A percentile compares a stretch with the other conserved stretches of the same genome.
phyloP scores from a whole-genome alignment of 2,329 filamentous ascomycete genomes.

The Coniochaeta prunicola region DNA sequence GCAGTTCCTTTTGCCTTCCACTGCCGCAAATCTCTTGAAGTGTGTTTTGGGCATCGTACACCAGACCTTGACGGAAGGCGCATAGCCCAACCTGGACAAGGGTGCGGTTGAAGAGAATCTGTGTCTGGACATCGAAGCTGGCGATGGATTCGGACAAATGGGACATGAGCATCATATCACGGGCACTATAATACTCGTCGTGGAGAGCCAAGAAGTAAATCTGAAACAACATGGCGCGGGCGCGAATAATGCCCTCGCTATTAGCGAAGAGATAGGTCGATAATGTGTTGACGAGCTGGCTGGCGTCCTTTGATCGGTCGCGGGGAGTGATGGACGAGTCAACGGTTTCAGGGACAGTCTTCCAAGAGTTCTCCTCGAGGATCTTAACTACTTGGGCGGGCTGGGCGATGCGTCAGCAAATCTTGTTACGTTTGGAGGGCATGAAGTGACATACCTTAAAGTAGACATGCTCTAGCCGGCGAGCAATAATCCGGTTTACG shows the following conservation, averaged over 20 bases:
- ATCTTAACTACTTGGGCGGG: slow-evolving; percentile 88
- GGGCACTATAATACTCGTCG: slow-evolving; percentile 94
- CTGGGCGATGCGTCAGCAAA: slow-evolving; percentile 27
- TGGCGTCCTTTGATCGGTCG: slow-evolving; percentile 58
- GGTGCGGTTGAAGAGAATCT: slow-evolving; percentile 98
- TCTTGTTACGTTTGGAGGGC: not conserved
- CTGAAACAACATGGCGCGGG: slow-evolving; percentile 94
- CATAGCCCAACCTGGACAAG: slow-evolving; percentile 97
- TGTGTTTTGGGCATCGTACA: slow-evolving; percentile 96
- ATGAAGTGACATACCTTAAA: slow-evolving; percentile 66
- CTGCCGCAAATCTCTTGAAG: slow-evolving; percentile 97
- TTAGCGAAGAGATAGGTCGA: slow-evolving; percentile 93
- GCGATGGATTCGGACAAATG: slow-evolving; percentile 95
- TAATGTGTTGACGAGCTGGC: slow-evolving; percentile 72
- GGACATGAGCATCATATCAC: slow-evolving; percentile 99
- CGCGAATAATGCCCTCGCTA: slow-evolving; percentile 92
- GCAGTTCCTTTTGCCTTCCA: slow-evolving; percentile 92
- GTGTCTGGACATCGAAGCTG: slow-evolving; percentile 93
- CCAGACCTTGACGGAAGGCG: slow-evolving; percentile 91
- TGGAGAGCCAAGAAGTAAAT: slow-evolving; percentile 98
- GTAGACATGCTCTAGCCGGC: slow-evolving; percentile 93
- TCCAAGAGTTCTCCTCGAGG: slow-evolving; percentile 92
- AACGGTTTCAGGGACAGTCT: slow-evolving; percentile 59
- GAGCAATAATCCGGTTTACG: slow-evolving; percentile 87
- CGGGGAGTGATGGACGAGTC: slow-evolving; percentile 80